Evolutionary conservation across 768 basidiomycete species (phyloP), one percentile per base, ranked within the genome.

Genomic region (Amanita jacksonii): DNA sequence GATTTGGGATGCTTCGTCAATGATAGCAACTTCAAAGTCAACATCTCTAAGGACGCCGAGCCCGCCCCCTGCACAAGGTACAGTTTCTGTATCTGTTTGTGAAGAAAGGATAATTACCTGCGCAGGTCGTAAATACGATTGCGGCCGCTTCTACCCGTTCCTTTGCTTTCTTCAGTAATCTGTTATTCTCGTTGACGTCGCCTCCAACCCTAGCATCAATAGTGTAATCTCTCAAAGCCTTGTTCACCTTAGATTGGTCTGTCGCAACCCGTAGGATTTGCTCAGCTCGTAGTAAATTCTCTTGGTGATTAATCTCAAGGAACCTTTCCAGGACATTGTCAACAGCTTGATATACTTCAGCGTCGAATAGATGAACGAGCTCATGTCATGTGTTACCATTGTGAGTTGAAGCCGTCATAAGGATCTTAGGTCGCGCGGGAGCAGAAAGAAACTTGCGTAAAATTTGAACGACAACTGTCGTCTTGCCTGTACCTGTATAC

Each of bases 401-500:
- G 51, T 81, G 78, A 0, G 80, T 81, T 0, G 81, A 83, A 0
- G 81, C 80, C 0, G 79, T 79, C 79, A 82, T 79, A 19, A 82
- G 62, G 19, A 83, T 74, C 51, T 73, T 78, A 7, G 57, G 56
- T 33, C 49, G 52, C 37, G 56, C 55, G 50, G 70, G 48, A 10
- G 13, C 37, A 5, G 20, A 13, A 16, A 46, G 20, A 42, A 76
- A 56, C 38, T 63, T 64, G 16, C 63, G 61, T 12, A 82, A 63
- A 22, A 81, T 77, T 48, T 77, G 69, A 2, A 83, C 69, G 4
- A 82, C 78, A 1, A 82, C 80, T 0, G 79, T 81, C 0, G 80
- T 82, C 56, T 83, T 84, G 27, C 81, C 80, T 0, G 81, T 84
- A 0, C 81, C 81, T 81, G 41, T 31, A 16, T 12, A 15, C 27